Base-by-base conservation (phyloP, 805 yeast genomes). In the Metschnikowia hibisci region DNA sequence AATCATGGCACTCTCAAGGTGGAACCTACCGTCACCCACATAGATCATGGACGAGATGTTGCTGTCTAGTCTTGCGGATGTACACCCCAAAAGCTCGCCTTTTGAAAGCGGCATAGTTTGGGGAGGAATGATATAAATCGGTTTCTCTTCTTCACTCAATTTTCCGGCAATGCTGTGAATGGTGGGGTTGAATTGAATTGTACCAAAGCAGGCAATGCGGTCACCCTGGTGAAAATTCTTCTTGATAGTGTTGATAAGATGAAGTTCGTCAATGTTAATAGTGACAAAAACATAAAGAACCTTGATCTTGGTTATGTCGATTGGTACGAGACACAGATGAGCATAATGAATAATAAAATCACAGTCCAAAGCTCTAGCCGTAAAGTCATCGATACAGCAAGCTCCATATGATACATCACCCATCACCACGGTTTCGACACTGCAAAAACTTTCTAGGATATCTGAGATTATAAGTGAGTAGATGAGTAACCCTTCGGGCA, bases 331-430 rank as follows among this genome's bases (percentile, higher is more conserved):
- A 65, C 99, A 93, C 6, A 96, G 88, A 62, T 93, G 99, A 1
- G 99, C 99, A 64, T 93, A 93, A 65, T 93, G 99, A 11, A 91
- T 88, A 46, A 93, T 81, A 56, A 90, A 84, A 59, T 93, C 99
- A 66, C 99, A 93, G 38, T 86, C 96, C 22, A 93, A 64, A 0
- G 98, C 81, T 50, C 90, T 73, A 2, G 99, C 99, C 0, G 99
- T 90, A 60, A 74, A 93, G 59, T 93, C 99, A 61, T 93, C 99
- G 35, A 93, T 89, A 66, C 99, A 93, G 61, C 99, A 93, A 0
- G 99, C 99, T 33, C 99, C 99, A 58, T 93, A 93, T 0, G 97
- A 87, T 0, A 93, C 99, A 62, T 93, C 99, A 2, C 99, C 99
- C 99, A 93, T 93, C 2, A 91, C 93, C 1, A 93, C 71, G 0